Percentiles rank a stretch among this genome's conserved stretches.
Conservation (phyloP, 148 eudicot genomes). For the Linanthus parryae region DNA sequence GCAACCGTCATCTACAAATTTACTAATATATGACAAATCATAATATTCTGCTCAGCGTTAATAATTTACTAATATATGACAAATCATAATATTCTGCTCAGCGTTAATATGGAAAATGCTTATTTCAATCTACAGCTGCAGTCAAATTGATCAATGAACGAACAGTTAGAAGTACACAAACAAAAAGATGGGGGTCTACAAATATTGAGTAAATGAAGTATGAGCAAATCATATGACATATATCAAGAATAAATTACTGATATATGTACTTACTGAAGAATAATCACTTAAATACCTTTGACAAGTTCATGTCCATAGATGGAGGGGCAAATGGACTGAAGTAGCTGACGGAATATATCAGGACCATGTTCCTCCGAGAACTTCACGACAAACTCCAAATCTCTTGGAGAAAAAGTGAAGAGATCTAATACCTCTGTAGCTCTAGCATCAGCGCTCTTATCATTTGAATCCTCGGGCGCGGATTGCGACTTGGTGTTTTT, state of each 20-base stretch:
- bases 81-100: no score
- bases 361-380: conserved; percentile 74
- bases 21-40: no score
- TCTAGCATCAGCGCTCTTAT: conserved; percentile 39
- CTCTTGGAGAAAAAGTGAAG: conserved; percentile 82
- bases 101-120: no score
- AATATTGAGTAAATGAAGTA: background rate
- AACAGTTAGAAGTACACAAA: no score
- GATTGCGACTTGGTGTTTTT: conserved; percentile 78
- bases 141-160: no score
- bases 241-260: background rate
- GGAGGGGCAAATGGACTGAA: conserved; percentile 94
- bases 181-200: no score
- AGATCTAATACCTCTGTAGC: conserved; percentile 68
- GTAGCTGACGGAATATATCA: conserved; percentile 74
- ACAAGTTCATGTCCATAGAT: conserved; percentile 98
- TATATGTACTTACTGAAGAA: no score
- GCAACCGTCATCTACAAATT: no score
- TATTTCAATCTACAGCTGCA: no score
- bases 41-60: no score
- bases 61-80: no score
- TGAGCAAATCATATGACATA: background rate
- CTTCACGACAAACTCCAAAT: conserved; percentile 80
- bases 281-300: conserved; percentile 88
- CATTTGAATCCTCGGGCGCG: conserved; percentile 39